These are phyloP conservation scores for Thelonectria discophora DNA, from an alignment of 2,329 filamentous ascomycete genomes.

Conservation along the genomic window DNA sequence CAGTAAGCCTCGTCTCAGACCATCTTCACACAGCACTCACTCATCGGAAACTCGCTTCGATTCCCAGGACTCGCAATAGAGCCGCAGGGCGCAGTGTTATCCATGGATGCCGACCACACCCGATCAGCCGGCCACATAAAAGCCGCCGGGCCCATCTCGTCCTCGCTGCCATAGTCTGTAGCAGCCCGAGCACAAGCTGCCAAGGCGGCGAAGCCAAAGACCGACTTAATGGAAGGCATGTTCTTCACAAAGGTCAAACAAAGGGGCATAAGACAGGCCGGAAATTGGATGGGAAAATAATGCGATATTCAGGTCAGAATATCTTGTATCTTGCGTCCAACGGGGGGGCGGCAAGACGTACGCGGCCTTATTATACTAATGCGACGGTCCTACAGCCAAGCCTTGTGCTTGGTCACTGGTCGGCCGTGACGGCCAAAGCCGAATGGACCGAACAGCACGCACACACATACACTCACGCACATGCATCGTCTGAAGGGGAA, in stretches of 20 bases:
- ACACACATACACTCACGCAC: neutral
- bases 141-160: constrained; percentile 61
- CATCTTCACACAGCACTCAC: constrained; percentile 45
- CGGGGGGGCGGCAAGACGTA: constrained; percentile 11
- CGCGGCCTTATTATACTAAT: constrained; percentile 29
- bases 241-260: neutral
- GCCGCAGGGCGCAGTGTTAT: constrained; percentile 67
- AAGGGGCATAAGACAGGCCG: neutral
- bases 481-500: neutral
- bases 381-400: constrained; percentile 10
- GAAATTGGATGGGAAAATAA: constrained; percentile 14
- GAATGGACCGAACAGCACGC: neutral
- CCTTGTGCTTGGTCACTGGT: neutral
- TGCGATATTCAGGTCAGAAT: neutral
- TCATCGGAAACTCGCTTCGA: constrained; percentile 64
- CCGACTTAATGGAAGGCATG: constrained; percentile 35
- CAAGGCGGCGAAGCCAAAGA: constrained; percentile 29
- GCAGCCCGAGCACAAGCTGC: constrained; percentile 23
- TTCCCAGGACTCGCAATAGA: constrained; percentile 57
- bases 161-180: constrained; percentile 18
- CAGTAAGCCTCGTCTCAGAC: neutral
- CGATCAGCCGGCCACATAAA: constrained; percentile 70
- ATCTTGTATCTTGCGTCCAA: constrained; percentile 8
- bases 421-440: neutral
- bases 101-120: constrained; percentile 60